Conservation (phyloP, 1,139 yeast genomes). For the Magnusiomyces paraingens region DNA sequence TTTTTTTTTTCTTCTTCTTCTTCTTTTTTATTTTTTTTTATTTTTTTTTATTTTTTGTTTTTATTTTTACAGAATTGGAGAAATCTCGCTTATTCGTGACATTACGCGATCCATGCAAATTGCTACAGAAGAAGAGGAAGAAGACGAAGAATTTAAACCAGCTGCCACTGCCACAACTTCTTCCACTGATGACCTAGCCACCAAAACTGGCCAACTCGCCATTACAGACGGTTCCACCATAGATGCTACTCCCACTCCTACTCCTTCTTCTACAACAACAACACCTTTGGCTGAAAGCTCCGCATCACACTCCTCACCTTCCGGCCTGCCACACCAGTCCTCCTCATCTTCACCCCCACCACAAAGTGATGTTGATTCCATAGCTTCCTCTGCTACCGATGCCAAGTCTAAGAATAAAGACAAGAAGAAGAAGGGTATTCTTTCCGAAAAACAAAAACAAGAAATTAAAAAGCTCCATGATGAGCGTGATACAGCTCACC, state of each 20-base stretch:
- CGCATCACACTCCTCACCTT: too few species aligned
- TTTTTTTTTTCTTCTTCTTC: slow-evolving; percentile 5
- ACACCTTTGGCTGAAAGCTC: background rate
- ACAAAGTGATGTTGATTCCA: background rate
- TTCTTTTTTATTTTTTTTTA: background rate
- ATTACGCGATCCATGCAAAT: slow-evolving; percentile 65
- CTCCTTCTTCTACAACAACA: slow-evolving; percentile 8
- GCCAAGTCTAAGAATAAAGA: slow-evolving; percentile 28
- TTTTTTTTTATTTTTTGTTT: slow-evolving; percentile 3
- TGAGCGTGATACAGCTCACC: slow-evolving; percentile 64
- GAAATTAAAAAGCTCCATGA: slow-evolving; percentile 74
- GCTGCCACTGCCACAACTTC: slow-evolving; percentile 11
- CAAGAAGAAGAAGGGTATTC: slow-evolving; percentile 37
- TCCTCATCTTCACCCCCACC: too few species aligned
- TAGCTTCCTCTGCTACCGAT: slow-evolving; percentile 23
- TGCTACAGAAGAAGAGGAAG: slow-evolving; percentile 67
- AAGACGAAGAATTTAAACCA: slow-evolving; percentile 43
- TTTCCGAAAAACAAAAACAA: slow-evolving; percentile 43
- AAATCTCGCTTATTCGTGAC: slow-evolving; percentile 77
- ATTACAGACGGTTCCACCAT: background rate
- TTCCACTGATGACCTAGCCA: slow-evolving; percentile 9
- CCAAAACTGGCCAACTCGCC: slow-evolving; percentile 1
- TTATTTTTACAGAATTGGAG: slow-evolving; percentile 54
- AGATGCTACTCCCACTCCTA: background rate
- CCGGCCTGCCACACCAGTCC: too few species aligned